Evolutionary conservation across 495 filamentous ascomycete species (phyloP), one percentile per base, ranked within the genome.

Genomic region (Penicillium subrubescens): DNA sequence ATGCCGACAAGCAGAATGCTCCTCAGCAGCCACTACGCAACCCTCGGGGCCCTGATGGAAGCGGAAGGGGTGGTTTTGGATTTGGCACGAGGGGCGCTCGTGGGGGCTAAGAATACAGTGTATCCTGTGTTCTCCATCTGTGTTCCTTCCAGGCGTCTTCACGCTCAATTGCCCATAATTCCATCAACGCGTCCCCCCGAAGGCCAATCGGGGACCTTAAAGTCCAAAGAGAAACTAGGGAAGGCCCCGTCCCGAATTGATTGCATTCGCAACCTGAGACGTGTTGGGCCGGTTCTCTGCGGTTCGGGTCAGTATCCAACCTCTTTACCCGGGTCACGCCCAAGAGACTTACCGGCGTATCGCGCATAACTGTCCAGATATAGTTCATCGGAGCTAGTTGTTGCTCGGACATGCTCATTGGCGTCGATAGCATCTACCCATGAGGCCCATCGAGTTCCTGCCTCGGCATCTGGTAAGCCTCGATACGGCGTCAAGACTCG

Each of bases 351-450:
- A 89, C 82, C 78, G 73, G 84, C 82, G 84, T 87, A 84, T 83
- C 89, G 72, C 77, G 84, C 75, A 81, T 92, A 89, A 66, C 86
- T 89, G 64, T 92, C 90, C 27, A 89, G 70, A 70, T 94, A 96
- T 11, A 94, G 82, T 48, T 89, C 84, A 71, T 91, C 84, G 1
- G 78, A 80, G 71, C 91, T 94, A 44, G 90, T 94, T 11, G 94
- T 97, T 62, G 86, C 86, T 75, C 85, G 86, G 50, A 96, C 86
- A 61, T 89, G 85, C 58, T 87, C 84, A 62, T 93, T 87, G 3
- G 79, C 72, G 74, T 97, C 93, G 48, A 97, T 82, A 6, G 94
- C 94, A n/a, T 89, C 77, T 8, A 95, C 78, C 94, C 93, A 97
- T 34, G 77, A 79, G 29, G 82, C 87, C 87, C 90, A 92, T 54